Evolutionary conservation across 331 rosid genomes (phyloP).

Genomic region (Ulmus americana): DNA sequence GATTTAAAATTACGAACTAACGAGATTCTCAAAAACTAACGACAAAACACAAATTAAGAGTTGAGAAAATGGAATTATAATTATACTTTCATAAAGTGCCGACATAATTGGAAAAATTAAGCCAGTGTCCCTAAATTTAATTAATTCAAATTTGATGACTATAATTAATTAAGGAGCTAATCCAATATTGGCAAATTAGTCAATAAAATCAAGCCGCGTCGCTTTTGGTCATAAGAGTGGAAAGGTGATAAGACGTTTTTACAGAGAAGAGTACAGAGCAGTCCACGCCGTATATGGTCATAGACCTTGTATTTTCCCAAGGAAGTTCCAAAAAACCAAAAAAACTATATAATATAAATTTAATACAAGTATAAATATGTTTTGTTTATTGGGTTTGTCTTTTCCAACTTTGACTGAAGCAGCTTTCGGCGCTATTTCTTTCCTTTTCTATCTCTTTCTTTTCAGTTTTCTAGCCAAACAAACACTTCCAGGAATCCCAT

Average conservation of each 20-base stretch:
- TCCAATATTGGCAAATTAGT: not conserved
- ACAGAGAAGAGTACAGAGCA: not conserved
- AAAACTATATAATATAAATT: not conserved
- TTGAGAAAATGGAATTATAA: too few species aligned
- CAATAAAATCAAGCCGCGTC: not conserved
- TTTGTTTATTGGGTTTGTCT: constrained; percentile 17
- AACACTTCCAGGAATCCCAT: constrained; percentile 14
- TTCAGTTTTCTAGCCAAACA: constrained; percentile 28
- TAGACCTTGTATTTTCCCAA: constrained; percentile 7
- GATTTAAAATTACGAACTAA: too few species aligned
- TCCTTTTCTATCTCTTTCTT: constrained; percentile 10
- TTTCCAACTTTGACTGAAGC: constrained; percentile 61
- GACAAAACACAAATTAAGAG: too few species aligned
- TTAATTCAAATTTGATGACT: too few species aligned
- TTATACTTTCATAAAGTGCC: too few species aligned
- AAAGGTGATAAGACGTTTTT: not conserved
- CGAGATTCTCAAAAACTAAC: too few species aligned
- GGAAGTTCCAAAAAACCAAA: too few species aligned
- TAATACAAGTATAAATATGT: constrained; percentile 7
- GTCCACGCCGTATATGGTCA: constrained; percentile 10
- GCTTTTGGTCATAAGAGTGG: not conserved
- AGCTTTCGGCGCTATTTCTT: constrained; percentile 81
- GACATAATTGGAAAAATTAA: too few species aligned
- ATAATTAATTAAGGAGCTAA: too few species aligned
- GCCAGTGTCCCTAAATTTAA: too few species aligned